Conservation (phyloP, 2,329 filamentous ascomycete species). For the Aspergillus piperis region DNA sequence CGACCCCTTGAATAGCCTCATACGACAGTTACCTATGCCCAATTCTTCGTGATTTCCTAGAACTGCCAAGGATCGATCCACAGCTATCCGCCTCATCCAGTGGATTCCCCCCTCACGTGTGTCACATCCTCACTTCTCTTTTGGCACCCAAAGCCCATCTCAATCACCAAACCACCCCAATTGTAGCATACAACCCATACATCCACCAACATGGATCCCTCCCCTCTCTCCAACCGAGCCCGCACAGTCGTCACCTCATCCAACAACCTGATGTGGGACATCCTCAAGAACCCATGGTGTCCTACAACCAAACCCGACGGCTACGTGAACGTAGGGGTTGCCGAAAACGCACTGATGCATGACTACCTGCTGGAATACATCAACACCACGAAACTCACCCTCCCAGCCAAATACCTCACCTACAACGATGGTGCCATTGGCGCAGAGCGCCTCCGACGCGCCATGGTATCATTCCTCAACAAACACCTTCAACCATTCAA, state of each 20-base stretch:
- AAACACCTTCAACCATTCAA: constrained; percentile 31
- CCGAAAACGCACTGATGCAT: constrained; percentile 58
- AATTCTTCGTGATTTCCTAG: too few species aligned
- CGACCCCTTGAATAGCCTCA: too few species aligned
- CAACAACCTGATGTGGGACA: constrained; percentile 43
- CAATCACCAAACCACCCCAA: not conserved
- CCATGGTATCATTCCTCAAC: constrained; percentile 37
- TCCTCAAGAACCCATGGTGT: constrained; percentile 50
- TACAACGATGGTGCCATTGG: constrained; percentile 42
- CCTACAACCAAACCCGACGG: constrained; percentile 40
- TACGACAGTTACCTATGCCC: too few species aligned
- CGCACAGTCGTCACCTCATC: not conserved
- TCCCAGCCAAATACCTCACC: constrained; percentile 36
- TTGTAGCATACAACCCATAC: not conserved
- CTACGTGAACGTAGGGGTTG: constrained; percentile 54
- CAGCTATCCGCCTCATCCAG: too few species aligned
- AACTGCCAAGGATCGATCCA: too few species aligned
- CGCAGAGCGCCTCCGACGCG: constrained; percentile 25
- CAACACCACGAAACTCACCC: constrained; percentile 38
- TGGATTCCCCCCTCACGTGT: not conserved
- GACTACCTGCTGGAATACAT: constrained; percentile 45
- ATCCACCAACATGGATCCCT: not conserved
- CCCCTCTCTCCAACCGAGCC: not conserved
- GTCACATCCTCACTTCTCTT: not conserved
- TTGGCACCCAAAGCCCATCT: not conserved